A percentile compares a stretch with the other conserved stretches of the same genome.
These are phyloP conservation scores for Cercospora sojina DNA, from an alignment of 2,329 filamentous ascomycete genomes.

Conservation along the genomic window DNA sequence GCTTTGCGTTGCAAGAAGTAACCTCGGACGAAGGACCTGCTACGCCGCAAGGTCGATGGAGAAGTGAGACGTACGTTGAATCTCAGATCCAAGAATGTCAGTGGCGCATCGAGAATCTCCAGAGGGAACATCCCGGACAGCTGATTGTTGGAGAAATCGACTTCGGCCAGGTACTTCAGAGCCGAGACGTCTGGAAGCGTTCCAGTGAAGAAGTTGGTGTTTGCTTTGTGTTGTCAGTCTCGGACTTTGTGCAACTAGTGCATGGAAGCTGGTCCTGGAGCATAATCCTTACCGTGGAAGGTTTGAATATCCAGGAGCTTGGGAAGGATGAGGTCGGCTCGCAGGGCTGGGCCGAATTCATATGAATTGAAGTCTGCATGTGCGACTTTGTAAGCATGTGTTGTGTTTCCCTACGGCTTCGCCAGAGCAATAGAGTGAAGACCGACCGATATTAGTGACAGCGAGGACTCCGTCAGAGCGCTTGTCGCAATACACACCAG, in stretches of 20 bases:
- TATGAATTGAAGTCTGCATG: conserved; percentile 10
- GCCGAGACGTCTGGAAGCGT: conserved; percentile 16
- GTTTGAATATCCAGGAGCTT: conserved; percentile 16
- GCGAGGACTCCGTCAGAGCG: conserved; percentile 8
- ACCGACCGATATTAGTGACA: conserved; percentile 14
- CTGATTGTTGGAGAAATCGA: conserved; percentile 21
- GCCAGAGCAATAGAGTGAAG: neutral
- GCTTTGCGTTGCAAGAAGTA: neutral
- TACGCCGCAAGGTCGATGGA: neutral
- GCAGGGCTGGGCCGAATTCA: conserved; percentile 8
- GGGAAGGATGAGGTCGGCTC: conserved; percentile 11
- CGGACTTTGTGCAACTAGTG: too few species aligned
- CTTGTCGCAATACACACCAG: conserved; percentile 9
- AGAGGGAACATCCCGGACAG: conserved; percentile 14
- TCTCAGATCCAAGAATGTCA: conserved; percentile 21
- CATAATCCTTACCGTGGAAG: conserved; percentile 14
- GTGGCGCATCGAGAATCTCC: conserved; percentile 5
- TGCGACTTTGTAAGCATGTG: neutral
- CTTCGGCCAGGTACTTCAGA: conserved; percentile 16
- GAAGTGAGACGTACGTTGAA: conserved; percentile 11
- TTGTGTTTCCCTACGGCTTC: neutral
- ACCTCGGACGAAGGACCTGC: neutral
- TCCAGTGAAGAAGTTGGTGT: conserved; percentile 19
- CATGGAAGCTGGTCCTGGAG: neutral
- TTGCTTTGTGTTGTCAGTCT: conserved; percentile 2